A percentile compares a stretch with the other conserved stretches of the same genome.
Conservation (phyloP, 139 green algal species). For the Deuterostichococcus epilithicus region DNA sequence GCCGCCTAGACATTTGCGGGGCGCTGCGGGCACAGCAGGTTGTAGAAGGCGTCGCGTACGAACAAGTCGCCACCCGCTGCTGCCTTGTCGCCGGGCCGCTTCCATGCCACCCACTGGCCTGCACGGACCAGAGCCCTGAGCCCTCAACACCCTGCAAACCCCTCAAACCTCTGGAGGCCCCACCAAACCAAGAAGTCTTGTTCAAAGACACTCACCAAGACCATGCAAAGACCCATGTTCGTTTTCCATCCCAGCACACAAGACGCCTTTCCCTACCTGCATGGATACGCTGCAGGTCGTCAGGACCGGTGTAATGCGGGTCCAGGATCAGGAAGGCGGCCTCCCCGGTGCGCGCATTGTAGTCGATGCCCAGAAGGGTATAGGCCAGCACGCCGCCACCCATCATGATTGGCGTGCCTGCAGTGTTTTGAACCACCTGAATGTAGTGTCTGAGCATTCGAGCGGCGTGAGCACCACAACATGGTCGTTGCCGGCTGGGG, state of each 20-base stretch:
- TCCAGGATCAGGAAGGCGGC: constrained; percentile 93
- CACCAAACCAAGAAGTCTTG: too few species aligned
- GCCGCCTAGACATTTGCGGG: constrained; percentile 56
- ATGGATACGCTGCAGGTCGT: constrained; percentile 68
- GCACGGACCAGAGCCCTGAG: too few species aligned
- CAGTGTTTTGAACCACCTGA: too few species aligned
- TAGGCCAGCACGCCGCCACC: constrained; percentile 94
- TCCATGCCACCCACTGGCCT: constrained; percentile 90
- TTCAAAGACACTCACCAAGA: too few species aligned
- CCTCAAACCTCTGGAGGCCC: too few species aligned
- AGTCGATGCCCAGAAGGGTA: constrained; percentile 90
- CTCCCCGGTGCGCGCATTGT: constrained; percentile 78
- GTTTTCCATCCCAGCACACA: not conserved
- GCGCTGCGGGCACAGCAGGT: constrained; percentile 89
- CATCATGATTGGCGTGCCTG: constrained; percentile 84
- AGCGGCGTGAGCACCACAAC: too few species aligned
- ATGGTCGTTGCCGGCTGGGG: too few species aligned
- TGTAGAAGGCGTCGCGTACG: constrained; percentile 88
- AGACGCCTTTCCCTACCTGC: too few species aligned
- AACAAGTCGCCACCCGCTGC: constrained; percentile 84
- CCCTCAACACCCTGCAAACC: too few species aligned
- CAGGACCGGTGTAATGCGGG: constrained; percentile 88
- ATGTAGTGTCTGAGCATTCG: too few species aligned
- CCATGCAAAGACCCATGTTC: too few species aligned
- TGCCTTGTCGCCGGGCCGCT: constrained; percentile 68